phyloP scores from a whole-genome alignment of 2,329 filamentous ascomycete genomes.

The Epichloe typhina region DNA sequence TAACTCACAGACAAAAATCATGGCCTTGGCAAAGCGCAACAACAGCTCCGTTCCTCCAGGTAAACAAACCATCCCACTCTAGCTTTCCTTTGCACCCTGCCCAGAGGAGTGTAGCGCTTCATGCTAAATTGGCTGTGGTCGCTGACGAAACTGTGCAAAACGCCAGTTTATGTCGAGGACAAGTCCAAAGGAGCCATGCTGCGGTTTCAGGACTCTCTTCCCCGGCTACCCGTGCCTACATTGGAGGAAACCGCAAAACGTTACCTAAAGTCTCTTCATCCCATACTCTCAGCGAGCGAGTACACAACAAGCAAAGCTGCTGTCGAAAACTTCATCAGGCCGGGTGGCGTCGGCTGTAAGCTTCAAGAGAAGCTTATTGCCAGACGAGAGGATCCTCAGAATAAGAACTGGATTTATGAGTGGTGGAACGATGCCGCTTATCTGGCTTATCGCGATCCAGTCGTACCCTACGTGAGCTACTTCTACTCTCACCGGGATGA shows the following conservation, averaged over 20 bases:
- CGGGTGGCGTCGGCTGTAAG: constrained; percentile 68
- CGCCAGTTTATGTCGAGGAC: constrained; percentile 70
- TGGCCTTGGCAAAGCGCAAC: constrained; percentile 41
- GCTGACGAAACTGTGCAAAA: neutral
- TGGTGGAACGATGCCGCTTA: constrained; percentile 99
- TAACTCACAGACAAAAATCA: constrained; percentile 19
- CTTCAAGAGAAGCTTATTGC: constrained; percentile 82
- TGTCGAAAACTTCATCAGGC: constrained; percentile 76
- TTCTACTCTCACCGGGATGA: constrained; percentile 99
- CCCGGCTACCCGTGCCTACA: constrained; percentile 63
- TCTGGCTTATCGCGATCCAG: constrained; percentile 82
- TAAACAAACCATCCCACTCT: constrained; percentile 11
- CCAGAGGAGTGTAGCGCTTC: neutral
- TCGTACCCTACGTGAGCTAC: constrained; percentile 97
- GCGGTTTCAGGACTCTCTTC: constrained; percentile 76
- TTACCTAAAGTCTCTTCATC: constrained; percentile 69
- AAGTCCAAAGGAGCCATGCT: constrained; percentile 68
- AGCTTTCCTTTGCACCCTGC: neutral
- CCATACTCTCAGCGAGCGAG: constrained; percentile 56
- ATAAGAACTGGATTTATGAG: constrained; percentile 89
- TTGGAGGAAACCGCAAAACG: constrained; percentile 71
- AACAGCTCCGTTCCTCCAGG: constrained; percentile 44
- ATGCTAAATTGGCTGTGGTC: too few species aligned
- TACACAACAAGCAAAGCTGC: constrained; percentile 65
- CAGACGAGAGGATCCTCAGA: constrained; percentile 62